phyloP scores from a whole-genome alignment of 1,139 yeast species.

The Candida sanyaensis region DNA sequence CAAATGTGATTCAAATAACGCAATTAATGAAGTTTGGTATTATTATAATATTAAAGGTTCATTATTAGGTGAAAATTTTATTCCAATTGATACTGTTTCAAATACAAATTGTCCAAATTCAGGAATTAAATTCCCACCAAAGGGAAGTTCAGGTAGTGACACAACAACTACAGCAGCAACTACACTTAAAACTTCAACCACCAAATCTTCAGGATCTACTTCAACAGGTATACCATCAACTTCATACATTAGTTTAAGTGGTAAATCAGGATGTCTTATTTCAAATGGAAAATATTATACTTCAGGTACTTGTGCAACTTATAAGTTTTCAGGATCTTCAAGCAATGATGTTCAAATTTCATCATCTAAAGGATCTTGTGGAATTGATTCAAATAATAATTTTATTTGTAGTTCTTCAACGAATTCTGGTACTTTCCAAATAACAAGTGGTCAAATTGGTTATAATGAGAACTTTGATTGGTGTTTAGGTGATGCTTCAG shows the following conservation, averaged over 20 bases:
- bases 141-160: slow-evolving; percentile 29
- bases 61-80: slow-evolving; percentile 60
- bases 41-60: slow-evolving; percentile 80
- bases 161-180: neutral
- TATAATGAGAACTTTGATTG: slow-evolving; percentile 67
- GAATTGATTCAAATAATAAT: slow-evolving; percentile 36
- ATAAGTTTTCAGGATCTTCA: slow-evolving; percentile 41
- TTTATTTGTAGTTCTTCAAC: slow-evolving; percentile 33
- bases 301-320: slow-evolving; percentile 85
- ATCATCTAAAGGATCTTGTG: slow-evolving; percentile 76
- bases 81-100: slow-evolving; percentile 59
- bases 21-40: slow-evolving; percentile 87
- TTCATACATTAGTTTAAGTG: slow-evolving; percentile 51
- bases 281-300: slow-evolving; percentile 82
- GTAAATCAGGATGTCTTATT: slow-evolving; percentile 75
- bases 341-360: slow-evolving; percentile 64
- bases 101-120: slow-evolving; percentile 58
- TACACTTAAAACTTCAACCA: slow-evolving; percentile 12
- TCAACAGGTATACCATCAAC: slow-evolving; percentile 32
- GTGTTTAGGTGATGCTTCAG: slow-evolving; percentile 48
- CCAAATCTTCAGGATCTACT: slow-evolving; percentile 1
- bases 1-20: slow-evolving; percentile 60
- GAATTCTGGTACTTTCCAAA: slow-evolving; percentile 46
- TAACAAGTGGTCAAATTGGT: slow-evolving; percentile 45
- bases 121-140: slow-evolving; percentile 78